Evolutionary conservation across 148 eudicot species (phyloP), one percentile per base, ranked within the genome.

Genomic region (Pharnaceum exiguum): DNA sequence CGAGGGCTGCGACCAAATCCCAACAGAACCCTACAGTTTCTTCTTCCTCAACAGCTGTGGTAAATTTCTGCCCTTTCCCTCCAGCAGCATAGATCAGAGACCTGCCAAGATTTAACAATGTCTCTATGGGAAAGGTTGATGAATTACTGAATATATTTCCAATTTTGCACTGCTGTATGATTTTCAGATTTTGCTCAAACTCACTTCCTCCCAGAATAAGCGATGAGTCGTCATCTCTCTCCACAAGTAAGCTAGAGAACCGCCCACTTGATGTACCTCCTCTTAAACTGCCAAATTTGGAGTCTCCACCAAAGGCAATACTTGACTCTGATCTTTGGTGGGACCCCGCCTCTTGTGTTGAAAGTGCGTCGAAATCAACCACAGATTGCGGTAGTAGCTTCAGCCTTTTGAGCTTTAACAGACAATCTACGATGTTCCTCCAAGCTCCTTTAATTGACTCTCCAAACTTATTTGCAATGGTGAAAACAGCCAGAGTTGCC

Each of bases 1-100:
- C 70, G 22, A 86, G 65, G 1, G 70, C 54, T 5, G 55, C 62
- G 13, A 93, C 33, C 46, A 93, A 69, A 47, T 93, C 96, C 99
- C 99, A 93, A 53, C 99, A 93, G 62, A 93, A 89, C 2, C 72
- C 76, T 4, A 89, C 91, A 0, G 89, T 86, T 51, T 93, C 99
- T 62, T 88, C 96, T 72, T 93, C 99, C 71, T 93, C 99, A 4
- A 82, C 59, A 4, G 95, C 80, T 0, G 99, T 88, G 44, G 86
- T 83, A 33, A 93, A 93, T 63, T 93, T 93, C 42, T 89, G 99
- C 17, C 99, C 99, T 71, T 84, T 93, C 16, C 99, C 99, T 2
- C 89, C 96, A 7, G 96, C 96, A 12, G 95, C 82, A 43, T 70
- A 93, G 56, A 93, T 85, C 26, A 93, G 67, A 15, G 95, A 77